Evolutionary conservation across 345 rosid genomes (phyloP).

Genomic region (Syzygium aromaticum): DNA sequence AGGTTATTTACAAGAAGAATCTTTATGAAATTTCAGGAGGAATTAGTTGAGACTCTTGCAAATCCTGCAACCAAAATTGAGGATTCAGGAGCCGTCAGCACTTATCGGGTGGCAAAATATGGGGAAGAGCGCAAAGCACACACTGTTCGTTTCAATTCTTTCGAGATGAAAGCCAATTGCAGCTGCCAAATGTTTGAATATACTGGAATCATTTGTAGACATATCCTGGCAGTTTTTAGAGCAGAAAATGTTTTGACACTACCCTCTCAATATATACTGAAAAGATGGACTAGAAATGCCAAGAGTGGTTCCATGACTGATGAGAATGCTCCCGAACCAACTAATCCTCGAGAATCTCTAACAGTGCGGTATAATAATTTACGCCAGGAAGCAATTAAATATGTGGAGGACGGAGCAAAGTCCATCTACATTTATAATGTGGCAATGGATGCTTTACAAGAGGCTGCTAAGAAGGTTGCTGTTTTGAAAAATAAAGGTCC

Average conservation of each 20-base stretch:
- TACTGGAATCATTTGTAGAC: constrained; percentile 71
- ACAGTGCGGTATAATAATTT: constrained; percentile 51
- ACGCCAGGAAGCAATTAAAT: constrained; percentile 68
- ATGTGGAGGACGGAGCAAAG: constrained; percentile 78
- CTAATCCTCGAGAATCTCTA: constrained; percentile 37
- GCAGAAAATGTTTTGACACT: constrained; percentile 60
- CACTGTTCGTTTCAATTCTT: constrained; percentile 47
- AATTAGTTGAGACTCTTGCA: constrained; percentile 67
- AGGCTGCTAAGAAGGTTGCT: constrained; percentile 59
- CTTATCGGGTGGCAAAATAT: constrained; percentile 59
- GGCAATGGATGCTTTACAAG: constrained; percentile 65
- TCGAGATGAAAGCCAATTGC: constrained; percentile 66
- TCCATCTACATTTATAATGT: constrained; percentile 57
- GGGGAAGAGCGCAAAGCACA: constrained; percentile 56
- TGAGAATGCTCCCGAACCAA: constrained; percentile 28
- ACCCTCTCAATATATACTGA: constrained; percentile 55
- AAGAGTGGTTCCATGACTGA: constrained; percentile 32
- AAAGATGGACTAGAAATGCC: constrained; percentile 81
- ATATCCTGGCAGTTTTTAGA: constrained; percentile 65
- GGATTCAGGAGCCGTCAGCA: constrained; percentile 39
- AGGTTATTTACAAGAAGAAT: constrained; percentile 49
- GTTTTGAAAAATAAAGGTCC: constrained; percentile 31
- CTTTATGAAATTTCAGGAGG: constrained; percentile 70
- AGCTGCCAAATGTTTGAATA: constrained; percentile 85
- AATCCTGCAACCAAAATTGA: constrained; percentile 53